Conservation (phyloP, 306 rosid genomes). For the Castanopsis chinensis region DNA sequence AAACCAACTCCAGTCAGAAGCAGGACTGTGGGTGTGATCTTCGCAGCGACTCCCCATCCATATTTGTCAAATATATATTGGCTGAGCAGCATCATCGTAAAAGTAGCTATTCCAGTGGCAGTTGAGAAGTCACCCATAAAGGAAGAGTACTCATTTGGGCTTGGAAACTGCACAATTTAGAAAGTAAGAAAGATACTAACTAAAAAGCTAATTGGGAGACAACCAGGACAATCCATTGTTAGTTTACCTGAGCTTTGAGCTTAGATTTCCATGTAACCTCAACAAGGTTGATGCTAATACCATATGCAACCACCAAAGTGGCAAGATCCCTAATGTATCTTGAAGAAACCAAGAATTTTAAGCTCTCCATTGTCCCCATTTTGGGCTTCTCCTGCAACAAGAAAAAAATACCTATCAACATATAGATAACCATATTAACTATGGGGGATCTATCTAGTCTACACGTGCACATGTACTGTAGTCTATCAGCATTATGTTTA, state of each 20-base stretch:
- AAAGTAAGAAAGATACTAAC: not conserved
- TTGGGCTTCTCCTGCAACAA: constrained; percentile 75
- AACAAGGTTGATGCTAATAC: constrained; percentile 88
- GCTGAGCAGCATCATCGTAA: constrained; percentile 88
- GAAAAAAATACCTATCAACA: constrained; percentile 8
- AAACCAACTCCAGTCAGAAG: constrained; percentile 89
- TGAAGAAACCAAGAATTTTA: constrained; percentile 96
- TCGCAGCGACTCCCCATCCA: constrained; percentile 98
- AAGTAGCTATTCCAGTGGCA: constrained; percentile 90
- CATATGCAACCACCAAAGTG: constrained; percentile 95
- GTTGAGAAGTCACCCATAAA: constrained; percentile 99
- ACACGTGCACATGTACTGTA: no score
- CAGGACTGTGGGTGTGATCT: constrained; percentile 84
- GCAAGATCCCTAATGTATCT: constrained; percentile 90
- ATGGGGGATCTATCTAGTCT: not conserved
- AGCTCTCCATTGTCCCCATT: constrained; percentile 98
- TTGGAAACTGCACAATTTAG: constrained; percentile 65
- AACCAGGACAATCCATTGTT: constrained; percentile 13
- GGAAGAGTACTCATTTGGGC: constrained; percentile 95
- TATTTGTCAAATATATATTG: constrained; percentile 78
- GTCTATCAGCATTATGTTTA: no score
- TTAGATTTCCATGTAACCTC: constrained; percentile 99
- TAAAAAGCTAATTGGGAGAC: not conserved
- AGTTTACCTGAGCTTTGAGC: constrained; percentile 91
- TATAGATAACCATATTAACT: not conserved